Percentiles rank a stretch among this genome's conserved stretches.
Conservation (phyloP, 768 basidiomycete genomes). For the Pulveroboletus sp. region DNA sequence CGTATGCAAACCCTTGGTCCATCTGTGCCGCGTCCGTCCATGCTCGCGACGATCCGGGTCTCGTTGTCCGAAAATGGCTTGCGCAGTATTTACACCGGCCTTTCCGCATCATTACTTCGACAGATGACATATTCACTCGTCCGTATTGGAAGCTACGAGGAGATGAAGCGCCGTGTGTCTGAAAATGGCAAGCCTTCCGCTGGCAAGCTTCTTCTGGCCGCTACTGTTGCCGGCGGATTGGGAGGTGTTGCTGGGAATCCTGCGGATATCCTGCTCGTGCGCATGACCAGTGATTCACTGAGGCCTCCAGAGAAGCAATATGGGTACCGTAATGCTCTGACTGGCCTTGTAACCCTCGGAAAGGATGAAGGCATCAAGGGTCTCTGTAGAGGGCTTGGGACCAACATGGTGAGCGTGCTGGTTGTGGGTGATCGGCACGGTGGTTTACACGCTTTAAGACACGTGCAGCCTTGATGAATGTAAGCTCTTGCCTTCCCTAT, state of each 20-base stretch:
- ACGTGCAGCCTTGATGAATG: constrained; percentile 73
- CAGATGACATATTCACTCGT: constrained; percentile 93
- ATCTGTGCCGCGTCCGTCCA: constrained; percentile 56
- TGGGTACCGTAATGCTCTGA: constrained; percentile 74
- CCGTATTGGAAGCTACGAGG: constrained; percentile 78
- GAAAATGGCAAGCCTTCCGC: constrained; percentile 48
- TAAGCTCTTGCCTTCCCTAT: constrained; percentile 30
- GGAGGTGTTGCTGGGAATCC: constrained; percentile 87
- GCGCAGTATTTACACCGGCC: constrained; percentile 72
- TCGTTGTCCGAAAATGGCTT: constrained; percentile 67
- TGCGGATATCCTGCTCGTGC: constrained; percentile 65
- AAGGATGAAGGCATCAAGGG: constrained; percentile 67
- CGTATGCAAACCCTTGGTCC: constrained; percentile 74
- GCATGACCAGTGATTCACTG: constrained; percentile 85
- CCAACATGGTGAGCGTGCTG: constrained; percentile 58
- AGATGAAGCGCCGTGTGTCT: constrained; percentile 57
- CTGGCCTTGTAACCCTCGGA: constrained; percentile 62
- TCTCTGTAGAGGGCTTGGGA: constrained; percentile 67
- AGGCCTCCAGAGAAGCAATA: constrained; percentile 71
- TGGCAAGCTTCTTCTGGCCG: constrained; percentile 54
- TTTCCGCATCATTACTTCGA: constrained; percentile 76
- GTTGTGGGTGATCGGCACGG: background rate
- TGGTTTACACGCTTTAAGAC: constrained; percentile 30
- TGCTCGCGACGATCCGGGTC: constrained; percentile 54
- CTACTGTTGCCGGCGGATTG: constrained; percentile 69